Evolutionary conservation across 2,329 filamentous ascomycete species (phyloP), one percentile per base, ranked within the genome.

Genomic region (Beauveria varroae): DNA sequence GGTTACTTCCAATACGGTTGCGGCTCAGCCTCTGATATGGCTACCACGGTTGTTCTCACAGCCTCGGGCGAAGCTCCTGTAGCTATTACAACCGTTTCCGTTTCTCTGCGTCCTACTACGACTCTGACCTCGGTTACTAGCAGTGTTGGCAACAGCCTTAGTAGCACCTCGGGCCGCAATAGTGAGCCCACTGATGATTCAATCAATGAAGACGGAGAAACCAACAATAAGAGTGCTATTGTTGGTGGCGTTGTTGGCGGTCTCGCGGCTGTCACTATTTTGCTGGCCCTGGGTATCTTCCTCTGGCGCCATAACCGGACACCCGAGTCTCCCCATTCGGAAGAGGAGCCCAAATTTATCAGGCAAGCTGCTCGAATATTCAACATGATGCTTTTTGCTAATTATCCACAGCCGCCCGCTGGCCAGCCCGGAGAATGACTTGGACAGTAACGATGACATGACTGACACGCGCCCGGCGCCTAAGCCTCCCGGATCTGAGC

Each of bases 1-100:
- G 83, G 82, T 2, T 82, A 75, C 66, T 82, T 73, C 56, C 83
- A 86, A 69, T 86, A 75, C 57, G 83, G 83, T 1, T 86, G 83
- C 64, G 83, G 82, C 20, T 68, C 71, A 10, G 77, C 76, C 1
- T 78, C 80, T 30, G 70, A 72, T 30, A 65, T 81, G 62, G 82
- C 75, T 2, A 80, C 79, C 1, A 79, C 74, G 1, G 82, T 86
- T 10, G 71, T 74, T 26, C 74, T 75, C 28, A 76, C 76, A 2
- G 79, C 79, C 6, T 72, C 75, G 5, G 81, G 81, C 16, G 66
- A 75, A 49, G 61, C 64, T 9, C 61, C 65, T 3, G 54, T 76
- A 37, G 61, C 70, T 5, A 69, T 81, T 22, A 72, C 71, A 41
- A 76, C 70, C 37, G 67, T 80, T 22, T 73, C 73, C 26, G 69